Evolutionary conservation across 1,284 basidiomycete genomes (phyloP).

Genomic region (Crepidotus sp.): DNA sequence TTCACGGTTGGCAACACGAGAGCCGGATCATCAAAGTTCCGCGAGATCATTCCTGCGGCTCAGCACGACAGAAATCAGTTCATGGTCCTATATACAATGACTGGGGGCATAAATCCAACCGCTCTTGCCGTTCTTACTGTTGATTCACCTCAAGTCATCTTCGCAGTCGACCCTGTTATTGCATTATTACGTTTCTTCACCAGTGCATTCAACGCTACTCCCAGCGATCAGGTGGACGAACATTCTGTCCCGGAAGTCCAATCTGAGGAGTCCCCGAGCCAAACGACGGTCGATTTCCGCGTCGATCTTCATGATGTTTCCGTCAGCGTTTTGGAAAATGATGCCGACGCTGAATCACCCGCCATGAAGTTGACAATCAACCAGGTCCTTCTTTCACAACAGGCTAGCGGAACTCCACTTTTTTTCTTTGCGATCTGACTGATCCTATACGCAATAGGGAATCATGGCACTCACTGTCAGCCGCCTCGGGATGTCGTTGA

Average conservation of each 20-base stretch:
- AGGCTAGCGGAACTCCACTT: conserved; percentile 41
- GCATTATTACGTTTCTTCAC: conserved; percentile 82
- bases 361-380: conserved; percentile 83
- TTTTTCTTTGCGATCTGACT: neutral
- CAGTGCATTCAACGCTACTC: conserved; percentile 41
- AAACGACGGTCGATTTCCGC: conserved; percentile 51
- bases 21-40: conserved; percentile 76
- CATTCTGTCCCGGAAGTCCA: conserved; percentile 13
- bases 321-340: conserved; percentile 84
- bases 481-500: conserved; percentile 89
- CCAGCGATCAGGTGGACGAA: conserved; percentile 21
- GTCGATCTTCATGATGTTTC: conserved; percentile 91
- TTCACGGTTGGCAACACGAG: conserved; percentile 89
- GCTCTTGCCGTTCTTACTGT: conserved; percentile 80
- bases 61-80: conserved; percentile 89
- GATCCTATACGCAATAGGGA: conserved; percentile 37
- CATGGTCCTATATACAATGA: conserved; percentile 84
- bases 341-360: conserved; percentile 72
- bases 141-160: conserved; percentile 90
- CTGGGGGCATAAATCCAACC: conserved; percentile 49
- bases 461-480: conserved; percentile 79
- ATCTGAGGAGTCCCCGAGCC: conserved; percentile 16
- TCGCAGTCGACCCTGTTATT: conserved; percentile 90
- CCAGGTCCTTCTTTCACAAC: conserved; percentile 87
- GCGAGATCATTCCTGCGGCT: conserved; percentile 92